Conservation (phyloP, 169 alveolate species). For the Plasmodium coatneyi region DNA sequence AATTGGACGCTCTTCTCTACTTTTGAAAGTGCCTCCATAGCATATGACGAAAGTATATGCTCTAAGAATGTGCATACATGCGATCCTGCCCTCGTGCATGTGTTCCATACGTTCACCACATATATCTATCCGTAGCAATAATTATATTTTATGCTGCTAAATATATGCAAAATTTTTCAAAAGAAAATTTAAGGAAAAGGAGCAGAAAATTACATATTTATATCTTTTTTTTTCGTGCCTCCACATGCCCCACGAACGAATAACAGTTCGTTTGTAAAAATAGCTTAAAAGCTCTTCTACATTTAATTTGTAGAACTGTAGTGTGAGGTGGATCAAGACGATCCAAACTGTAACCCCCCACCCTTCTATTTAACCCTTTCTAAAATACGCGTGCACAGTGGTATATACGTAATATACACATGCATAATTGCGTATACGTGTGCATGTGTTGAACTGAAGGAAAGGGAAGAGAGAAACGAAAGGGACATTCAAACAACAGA, state of each 20-base stretch:
- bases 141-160: background rate
- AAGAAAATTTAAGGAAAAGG: background rate
- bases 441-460: constrained; percentile 3
- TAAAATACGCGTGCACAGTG: background rate
- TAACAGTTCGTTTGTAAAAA: background rate
- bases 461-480: background rate
- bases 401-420: constrained; percentile 5
- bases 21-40: background rate
- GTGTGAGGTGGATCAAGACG: background rate
- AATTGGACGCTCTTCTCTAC: background rate
- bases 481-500: background rate
- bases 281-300: background rate
- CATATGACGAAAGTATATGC: background rate
- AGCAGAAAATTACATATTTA: background rate
- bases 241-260: background rate
- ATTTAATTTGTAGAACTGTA: background rate
- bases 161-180: background rate
- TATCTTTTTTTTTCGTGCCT: background rate
- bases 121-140: background rate
- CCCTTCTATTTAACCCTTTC: background rate
- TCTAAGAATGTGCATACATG: background rate
- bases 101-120: background rate
- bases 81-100: background rate
- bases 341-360: background rate
- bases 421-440: constrained; percentile 14